phyloP scores from a whole-genome alignment of 176 grass and related monocot species.

The Triticum dicoccoides region DNA sequence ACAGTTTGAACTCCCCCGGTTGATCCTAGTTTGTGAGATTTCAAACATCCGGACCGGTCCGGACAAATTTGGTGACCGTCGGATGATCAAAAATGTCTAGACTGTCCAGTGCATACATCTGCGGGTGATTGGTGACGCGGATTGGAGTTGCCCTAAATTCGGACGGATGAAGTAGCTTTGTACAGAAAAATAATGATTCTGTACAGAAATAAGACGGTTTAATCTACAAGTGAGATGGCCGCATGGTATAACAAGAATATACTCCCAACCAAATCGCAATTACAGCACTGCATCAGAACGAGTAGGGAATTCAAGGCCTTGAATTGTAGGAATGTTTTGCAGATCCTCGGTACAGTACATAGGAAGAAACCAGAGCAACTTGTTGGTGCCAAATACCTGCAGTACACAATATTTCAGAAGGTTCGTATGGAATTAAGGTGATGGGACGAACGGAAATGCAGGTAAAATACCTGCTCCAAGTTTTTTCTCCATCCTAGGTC shows the following conservation, averaged over 20 bases:
- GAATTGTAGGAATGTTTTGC: constrained; percentile 57
- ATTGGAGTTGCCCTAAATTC: too few species aligned
- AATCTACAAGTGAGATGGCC: constrained; percentile 6
- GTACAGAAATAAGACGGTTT: constrained; percentile 17
- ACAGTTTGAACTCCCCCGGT: too few species aligned
- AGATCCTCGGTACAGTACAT: constrained; percentile 70
- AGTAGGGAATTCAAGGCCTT: constrained; percentile 74
- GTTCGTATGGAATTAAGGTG: neutral
- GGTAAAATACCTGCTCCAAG: constrained; percentile 65
- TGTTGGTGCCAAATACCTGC: constrained; percentile 89
- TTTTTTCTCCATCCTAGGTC: constrained; percentile 80
- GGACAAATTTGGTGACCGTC: too few species aligned
- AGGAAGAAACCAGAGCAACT: constrained; percentile 77
- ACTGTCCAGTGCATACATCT: too few species aligned
- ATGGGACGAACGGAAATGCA: neutral
- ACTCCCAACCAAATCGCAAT: neutral
- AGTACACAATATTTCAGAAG: neutral
- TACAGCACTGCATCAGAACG: constrained; percentile 44
- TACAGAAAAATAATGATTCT: constrained; percentile 12
- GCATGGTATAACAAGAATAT: neutral
- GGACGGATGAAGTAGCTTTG: neutral
- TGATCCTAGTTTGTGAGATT: too few species aligned
- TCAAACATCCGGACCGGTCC: too few species aligned
- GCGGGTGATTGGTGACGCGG: too few species aligned
- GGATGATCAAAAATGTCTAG: too few species aligned